Conservation (phyloP, 768 basidiomycete genomes). For the Cyclocybe cylindracea region DNA sequence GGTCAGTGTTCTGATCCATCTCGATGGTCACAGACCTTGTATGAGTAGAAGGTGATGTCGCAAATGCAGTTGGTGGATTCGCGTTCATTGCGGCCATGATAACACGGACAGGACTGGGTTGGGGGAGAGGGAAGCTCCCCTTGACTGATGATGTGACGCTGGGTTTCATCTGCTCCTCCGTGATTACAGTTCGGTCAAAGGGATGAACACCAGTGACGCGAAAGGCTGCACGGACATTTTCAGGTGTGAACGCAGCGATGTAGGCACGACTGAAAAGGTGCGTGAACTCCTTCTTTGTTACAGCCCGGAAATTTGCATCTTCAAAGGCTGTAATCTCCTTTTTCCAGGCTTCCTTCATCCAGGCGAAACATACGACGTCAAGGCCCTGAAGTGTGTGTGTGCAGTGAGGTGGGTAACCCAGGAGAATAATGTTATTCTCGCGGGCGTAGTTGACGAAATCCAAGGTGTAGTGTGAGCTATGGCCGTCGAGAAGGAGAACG, state of each 20-base stretch:
- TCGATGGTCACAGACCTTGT: too few species aligned
- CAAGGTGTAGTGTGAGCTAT: conserved; percentile 37
- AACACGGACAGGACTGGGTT: conserved; percentile 21
- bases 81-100: conserved; percentile 15
- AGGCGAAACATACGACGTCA: conserved; percentile 40
- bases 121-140: conserved; percentile 23
- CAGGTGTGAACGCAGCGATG: conserved; percentile 23
- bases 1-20: conserved; percentile 4
- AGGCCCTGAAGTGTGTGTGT: conserved; percentile 42
- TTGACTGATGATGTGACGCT: conserved; percentile 24
- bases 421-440: conserved; percentile 34
- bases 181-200: conserved; percentile 27
- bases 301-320: conserved; percentile 2
- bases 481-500: too few species aligned
- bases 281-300: conserved; percentile 28
- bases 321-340: conserved; percentile 26
- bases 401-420: conserved; percentile 40
- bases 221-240: conserved; percentile 30
- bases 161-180: conserved; percentile 25
- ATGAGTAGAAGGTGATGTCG: conserved; percentile 17
- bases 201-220: conserved; percentile 28
- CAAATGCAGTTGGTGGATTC: conserved; percentile 4
- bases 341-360: conserved; percentile 31
- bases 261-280: conserved; percentile 26
- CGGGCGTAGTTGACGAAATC: conserved; percentile 31